A percentile compares a stretch with the other conserved stretches of the same genome.
These are phyloP conservation scores for Endotrypanum monterogeii DNA, from an alignment of 208 protist genomes.

Conservation along the genomic window DNA sequence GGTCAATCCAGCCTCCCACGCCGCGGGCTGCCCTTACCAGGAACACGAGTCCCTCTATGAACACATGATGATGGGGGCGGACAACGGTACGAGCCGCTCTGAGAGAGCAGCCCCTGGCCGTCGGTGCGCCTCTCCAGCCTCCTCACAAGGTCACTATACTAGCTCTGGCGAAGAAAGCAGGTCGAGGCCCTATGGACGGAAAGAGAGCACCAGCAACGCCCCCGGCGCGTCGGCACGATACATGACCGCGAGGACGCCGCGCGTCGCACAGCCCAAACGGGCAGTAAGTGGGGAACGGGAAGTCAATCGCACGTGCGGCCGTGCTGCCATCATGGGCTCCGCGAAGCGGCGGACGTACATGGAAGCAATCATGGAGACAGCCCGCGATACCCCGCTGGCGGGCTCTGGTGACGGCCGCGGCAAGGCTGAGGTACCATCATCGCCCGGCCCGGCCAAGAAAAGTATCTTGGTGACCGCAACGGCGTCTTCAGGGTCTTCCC, in stretches of 20 bases:
- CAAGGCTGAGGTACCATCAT: background rate
- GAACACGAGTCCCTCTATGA: slow-evolving; percentile 36
- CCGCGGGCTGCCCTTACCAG: slow-evolving; percentile 57
- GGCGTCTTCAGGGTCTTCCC: no score
- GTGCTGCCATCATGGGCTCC: slow-evolving; percentile 28
- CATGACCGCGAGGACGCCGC: background rate
- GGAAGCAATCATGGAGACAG: slow-evolving; percentile 24
- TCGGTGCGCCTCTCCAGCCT: background rate
- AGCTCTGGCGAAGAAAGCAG: background rate
- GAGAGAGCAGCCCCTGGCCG: background rate
- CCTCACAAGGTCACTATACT: background rate
- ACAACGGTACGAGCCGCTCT: background rate
- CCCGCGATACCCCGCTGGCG: slow-evolving; percentile 17
- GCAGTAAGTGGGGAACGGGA: slow-evolving; percentile 2
- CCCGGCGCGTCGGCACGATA: background rate
- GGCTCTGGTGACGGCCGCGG: background rate
- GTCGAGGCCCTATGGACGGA: background rate
- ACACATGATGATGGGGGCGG: slow-evolving; percentile 7
- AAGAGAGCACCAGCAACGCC: background rate
- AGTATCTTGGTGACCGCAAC: background rate
- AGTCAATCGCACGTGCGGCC: slow-evolving; percentile 7
- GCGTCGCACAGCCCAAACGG: background rate
- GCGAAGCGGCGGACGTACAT: slow-evolving; percentile 29
- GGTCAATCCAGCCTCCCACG: slow-evolving; percentile 72
- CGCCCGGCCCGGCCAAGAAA: background rate